These are phyloP conservation scores for Cymodocea nodosa DNA, from an alignment of 116 monocot species.

Conservation along the genomic window DNA sequence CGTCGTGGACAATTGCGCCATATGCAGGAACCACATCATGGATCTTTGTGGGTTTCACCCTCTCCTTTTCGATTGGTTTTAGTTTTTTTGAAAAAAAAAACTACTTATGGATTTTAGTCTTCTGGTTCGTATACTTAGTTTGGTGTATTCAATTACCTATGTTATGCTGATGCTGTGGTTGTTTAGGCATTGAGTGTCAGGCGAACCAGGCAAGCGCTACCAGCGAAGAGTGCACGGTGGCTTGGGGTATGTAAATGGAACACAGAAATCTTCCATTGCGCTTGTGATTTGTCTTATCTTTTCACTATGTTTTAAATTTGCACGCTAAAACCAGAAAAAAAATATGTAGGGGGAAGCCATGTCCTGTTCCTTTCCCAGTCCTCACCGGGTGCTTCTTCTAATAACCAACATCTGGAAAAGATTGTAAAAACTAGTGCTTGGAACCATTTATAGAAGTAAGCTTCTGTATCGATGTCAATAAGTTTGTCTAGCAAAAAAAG, in stretches of 20 bases:
- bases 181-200: conserved; percentile 78
- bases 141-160: neutral
- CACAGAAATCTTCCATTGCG: neutral
- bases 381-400: too few relatives aligned
- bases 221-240: conserved; percentile 85
- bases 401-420: too few relatives aligned
- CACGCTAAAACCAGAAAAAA: too few relatives aligned
- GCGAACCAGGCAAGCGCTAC: conserved; percentile 83
- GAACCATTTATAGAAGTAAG: too few relatives aligned
- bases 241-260: conserved; percentile 57
- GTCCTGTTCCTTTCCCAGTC: too few relatives aligned
- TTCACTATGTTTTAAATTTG: neutral
- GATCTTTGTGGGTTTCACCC: conserved; percentile 62
- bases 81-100: conserved; percentile 6
- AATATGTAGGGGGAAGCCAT: too few relatives aligned
- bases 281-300: neutral
- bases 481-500: too few relatives aligned
- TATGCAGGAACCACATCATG: conserved; percentile 98
- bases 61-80: neutral
- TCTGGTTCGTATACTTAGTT: too few relatives aligned
- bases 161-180: neutral
- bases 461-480: too few relatives aligned
- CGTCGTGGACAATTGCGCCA: conserved; percentile 96
- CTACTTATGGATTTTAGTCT: neutral
- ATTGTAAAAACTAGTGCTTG: too few relatives aligned